Base-by-base conservation (phyloP, 371 early-diverging fungal genomes). In the Mucor lusitanicus region DNA sequence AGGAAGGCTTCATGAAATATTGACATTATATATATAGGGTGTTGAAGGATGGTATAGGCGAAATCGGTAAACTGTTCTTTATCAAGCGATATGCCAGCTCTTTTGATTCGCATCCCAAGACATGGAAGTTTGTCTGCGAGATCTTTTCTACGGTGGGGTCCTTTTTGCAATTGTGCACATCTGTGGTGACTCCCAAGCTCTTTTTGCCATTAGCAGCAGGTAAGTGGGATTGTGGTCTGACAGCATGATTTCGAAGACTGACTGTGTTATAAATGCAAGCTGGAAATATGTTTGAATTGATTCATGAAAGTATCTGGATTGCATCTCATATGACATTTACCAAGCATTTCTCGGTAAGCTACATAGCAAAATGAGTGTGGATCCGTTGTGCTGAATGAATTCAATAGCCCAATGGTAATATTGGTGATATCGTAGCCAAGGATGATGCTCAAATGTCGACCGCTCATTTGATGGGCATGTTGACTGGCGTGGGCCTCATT, bases 281-380 rank as follows among this genome's bases (percentile, higher is more conserved):
- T 37, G 90, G 90, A 13, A 87, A 89, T 64, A 83, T 78, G 63
- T 82, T 88, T 70, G 82, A 89, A 61, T 65, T 80, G 63, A 84
- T 90, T 39, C 89, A 89, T 64, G 89, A 86, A 67, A 82, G 85
- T 59, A 86, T 91, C 7, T 90, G 89, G 86, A 72, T 84, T 21
- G 89, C 89, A 13, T 89, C 88, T 30, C 92, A 91, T 74, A 90
- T 88, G 87, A 89, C 89, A 17, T 91, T 91, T 70, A 89, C 89
- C 27, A 83, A 88, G 46, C 86, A 90, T 59, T 88, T 89, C 68
- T 85, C 90, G 19, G 80, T 88, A 78, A 83, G 84, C 68, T 13
- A 76, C 30, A 9, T 77, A 25, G 23, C 12, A 40, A 12, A 19
- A 37, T 12, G 13, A 27, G 19, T 30, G 5, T 32, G 32, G 11